Conservation (phyloP, 805 yeast species). For the Lipomyces starkeyi region DNA sequence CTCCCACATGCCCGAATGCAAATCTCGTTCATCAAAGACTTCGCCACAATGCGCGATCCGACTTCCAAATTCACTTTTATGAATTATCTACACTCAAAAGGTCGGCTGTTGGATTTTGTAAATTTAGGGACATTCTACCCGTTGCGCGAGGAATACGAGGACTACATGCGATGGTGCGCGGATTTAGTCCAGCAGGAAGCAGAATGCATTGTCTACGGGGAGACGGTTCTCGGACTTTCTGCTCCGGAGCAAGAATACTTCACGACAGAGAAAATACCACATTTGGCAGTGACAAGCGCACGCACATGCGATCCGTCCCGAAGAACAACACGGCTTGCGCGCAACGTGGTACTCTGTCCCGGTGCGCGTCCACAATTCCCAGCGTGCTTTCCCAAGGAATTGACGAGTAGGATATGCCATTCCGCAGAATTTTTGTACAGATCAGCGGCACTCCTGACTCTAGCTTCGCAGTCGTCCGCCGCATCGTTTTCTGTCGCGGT, state of each 20-base stretch:
- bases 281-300: conserved; percentile 4
- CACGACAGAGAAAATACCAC: background rate
- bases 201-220: conserved; percentile 34
- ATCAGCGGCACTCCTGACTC: conserved; percentile 4
- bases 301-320: background rate
- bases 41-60: conserved; percentile 41
- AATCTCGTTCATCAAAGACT: conserved; percentile 41
- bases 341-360: conserved; percentile 37
- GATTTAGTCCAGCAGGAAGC: conserved; percentile 20
- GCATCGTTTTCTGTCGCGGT: conserved; percentile 31
- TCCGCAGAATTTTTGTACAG: conserved; percentile 35
- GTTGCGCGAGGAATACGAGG: conserved; percentile 40
- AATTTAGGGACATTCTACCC: conserved; percentile 41
- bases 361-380: conserved; percentile 40
- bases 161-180: conserved; percentile 43
- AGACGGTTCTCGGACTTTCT: conserved; percentile 17
- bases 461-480: background rate
- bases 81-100: conserved; percentile 35
- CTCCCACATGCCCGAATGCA: conserved; percentile 42
- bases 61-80: conserved; percentile 40
- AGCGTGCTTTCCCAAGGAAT: conserved; percentile 18
- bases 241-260: background rate
- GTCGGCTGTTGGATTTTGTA: conserved; percentile 37
- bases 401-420: conserved; percentile 22
- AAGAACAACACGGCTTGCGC: conserved; percentile 13